Conservation (phyloP, 2,329 filamentous ascomycete genomes). For the Trichoderma gracile region DNA sequence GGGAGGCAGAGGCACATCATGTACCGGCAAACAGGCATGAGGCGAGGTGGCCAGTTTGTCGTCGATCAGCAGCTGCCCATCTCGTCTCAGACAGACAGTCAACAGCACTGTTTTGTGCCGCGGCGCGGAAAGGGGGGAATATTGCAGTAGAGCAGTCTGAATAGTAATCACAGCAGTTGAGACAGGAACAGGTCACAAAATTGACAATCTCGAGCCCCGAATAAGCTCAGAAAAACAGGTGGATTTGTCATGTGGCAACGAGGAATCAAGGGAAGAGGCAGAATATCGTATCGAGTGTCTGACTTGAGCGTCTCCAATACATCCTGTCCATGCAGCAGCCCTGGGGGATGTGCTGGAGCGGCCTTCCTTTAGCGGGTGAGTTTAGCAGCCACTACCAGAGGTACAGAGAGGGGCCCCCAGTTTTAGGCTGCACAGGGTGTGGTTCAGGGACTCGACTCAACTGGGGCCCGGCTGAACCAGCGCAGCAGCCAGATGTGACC, state of each 20-base stretch:
- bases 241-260: constrained; percentile 23
- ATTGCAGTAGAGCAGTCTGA: not conserved
- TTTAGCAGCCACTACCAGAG: constrained; percentile 9
- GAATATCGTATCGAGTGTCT: no score
- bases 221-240: not conserved
- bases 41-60: constrained; percentile 4
- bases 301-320: no score
- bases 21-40: not conserved
- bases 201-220: not conserved
- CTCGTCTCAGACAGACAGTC: not conserved
- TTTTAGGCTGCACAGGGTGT: constrained; percentile 22
- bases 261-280: no score
- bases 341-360: constrained; percentile 12
- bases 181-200: not conserved
- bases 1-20: not conserved
- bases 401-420: constrained; percentile 14
- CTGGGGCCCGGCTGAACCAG: constrained; percentile 16
- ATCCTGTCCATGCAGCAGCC: not conserved
- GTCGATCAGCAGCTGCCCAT: not conserved
- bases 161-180: constrained; percentile 9
- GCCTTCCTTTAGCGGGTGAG: constrained; percentile 6
- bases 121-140: not conserved
- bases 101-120: not conserved
- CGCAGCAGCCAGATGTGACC: constrained; percentile 27
- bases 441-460: constrained; percentile 15